phyloP scores from a whole-genome alignment of 1,139 yeast genomes.

The Williopsis jadinii region DNA sequence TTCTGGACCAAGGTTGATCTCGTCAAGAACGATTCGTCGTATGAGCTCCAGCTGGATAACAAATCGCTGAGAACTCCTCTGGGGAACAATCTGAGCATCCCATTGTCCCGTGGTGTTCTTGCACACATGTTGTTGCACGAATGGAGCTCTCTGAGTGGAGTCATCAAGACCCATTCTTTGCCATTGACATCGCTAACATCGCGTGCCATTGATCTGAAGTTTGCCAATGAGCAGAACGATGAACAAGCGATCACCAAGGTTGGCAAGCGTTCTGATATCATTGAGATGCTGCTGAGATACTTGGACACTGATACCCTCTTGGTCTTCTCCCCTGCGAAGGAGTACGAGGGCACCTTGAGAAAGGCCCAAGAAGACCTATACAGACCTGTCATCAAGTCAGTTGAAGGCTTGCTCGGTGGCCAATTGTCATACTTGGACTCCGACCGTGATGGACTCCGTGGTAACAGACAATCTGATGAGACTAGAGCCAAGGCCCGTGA shows the following conservation, averaged over 20 bases:
- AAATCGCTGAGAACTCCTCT: conserved; percentile 80
- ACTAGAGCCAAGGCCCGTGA: conserved; percentile 55
- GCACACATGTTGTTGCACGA: conserved; percentile 80
- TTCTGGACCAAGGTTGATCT: conserved; percentile 83
- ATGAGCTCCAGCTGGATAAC: conserved; percentile 55
- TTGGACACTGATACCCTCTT: conserved; percentile 90
- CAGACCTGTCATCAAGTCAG: conserved; percentile 62
- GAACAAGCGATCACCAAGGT: conserved; percentile 50
- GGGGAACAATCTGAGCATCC: conserved; percentile 65
- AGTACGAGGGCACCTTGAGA: conserved; percentile 79
- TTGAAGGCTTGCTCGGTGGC: conserved; percentile 46
- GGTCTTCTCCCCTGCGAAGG: conserved; percentile 74
- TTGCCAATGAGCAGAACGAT: conserved; percentile 27
- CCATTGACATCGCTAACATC: conserved; percentile 87
- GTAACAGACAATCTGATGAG: conserved; percentile 60
- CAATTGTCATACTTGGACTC: conserved; percentile 62
- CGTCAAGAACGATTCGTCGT: conserved; percentile 24
- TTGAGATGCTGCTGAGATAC: conserved; percentile 59
- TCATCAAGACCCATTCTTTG: conserved; percentile 70
- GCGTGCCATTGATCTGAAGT: conserved; percentile 67
- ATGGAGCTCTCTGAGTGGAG: conserved; percentile 69
- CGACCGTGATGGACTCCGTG: conserved; percentile 72
- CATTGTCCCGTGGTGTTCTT: conserved; percentile 49
- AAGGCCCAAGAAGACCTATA: conserved; percentile 69
- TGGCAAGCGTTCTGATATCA: conserved; percentile 49